Conservation (phyloP, 1,139 yeast genomes). For the Candida sp. region DNA sequence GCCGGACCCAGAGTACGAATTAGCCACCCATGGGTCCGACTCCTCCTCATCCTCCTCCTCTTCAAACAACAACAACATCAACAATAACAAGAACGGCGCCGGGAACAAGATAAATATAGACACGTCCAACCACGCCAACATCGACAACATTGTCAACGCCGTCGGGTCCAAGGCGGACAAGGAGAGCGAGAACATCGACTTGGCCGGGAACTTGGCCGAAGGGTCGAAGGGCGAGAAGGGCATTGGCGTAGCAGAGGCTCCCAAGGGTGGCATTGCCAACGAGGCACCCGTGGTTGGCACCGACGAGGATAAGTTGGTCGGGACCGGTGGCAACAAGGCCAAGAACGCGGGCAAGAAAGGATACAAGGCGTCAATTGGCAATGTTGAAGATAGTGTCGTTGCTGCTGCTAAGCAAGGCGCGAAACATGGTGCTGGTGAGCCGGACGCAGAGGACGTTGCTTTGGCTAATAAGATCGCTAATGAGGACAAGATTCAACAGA, state of each 20-base stretch:
- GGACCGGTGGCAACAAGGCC: conserved; percentile 15
- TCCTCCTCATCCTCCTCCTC: background rate
- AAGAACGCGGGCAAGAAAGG: conserved; percentile 8
- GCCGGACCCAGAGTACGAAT: conserved; percentile 34
- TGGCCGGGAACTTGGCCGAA: conserved; percentile 46
- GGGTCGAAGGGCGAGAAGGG: conserved; percentile 50
- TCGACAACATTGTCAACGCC: conserved; percentile 16
- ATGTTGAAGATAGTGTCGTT: conserved; percentile 2
- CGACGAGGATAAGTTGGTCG: conserved; percentile 39
- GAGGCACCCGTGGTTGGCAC: conserved; percentile 51
- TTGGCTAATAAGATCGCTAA: conserved; percentile 5
- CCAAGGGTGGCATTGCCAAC: conserved; percentile 55
- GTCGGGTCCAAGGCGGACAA: conserved; percentile 15
- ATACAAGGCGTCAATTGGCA: conserved; percentile 8
- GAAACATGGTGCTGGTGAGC: background rate
- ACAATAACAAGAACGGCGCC: background rate
- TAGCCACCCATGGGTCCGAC: conserved; percentile 20
- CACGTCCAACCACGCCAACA: conserved; percentile 12
- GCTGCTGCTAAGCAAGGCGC: background rate
- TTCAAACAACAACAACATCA: background rate
- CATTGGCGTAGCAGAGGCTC: conserved; percentile 48
- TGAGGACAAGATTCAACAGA: conserved; percentile 13
- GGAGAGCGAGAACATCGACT: conserved; percentile 24
- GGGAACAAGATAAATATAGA: conserved; percentile 1
- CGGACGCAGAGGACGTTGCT: conserved; percentile 1